phyloP scores from a whole-genome alignment of 371 early-diverging fungal genomes.

The Mortierella sp. region DNA sequence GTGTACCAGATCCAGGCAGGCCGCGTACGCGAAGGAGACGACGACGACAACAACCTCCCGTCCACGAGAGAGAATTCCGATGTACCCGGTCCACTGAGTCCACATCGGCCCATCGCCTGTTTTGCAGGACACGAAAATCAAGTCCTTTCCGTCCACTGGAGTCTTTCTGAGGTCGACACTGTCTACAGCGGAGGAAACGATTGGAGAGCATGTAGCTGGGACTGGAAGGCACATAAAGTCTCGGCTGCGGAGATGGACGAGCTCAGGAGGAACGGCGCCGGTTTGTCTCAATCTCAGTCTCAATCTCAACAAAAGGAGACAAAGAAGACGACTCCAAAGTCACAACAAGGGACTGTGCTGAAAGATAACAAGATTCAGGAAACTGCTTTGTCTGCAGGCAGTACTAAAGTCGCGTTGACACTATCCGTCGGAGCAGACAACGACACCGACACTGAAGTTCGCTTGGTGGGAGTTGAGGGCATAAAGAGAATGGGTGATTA shows the following conservation, averaged over 20 bases:
- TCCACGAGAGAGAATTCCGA: too few species aligned
- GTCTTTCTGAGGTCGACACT: slow-evolving; percentile 28
- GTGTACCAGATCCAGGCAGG: slow-evolving; percentile 19
- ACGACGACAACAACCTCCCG: too few species aligned
- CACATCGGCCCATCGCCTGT: slow-evolving; percentile 16
- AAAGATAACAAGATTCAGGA: too few species aligned
- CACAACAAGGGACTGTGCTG: not conserved
- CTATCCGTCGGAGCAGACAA: too few species aligned
- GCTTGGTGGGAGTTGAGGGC: too few species aligned
- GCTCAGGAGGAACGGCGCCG: not conserved
- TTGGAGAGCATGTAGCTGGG: slow-evolving; percentile 43
- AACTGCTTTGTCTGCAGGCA: too few species aligned
- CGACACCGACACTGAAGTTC: too few species aligned
- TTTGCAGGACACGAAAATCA: slow-evolving; percentile 16
- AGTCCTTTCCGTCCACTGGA: slow-evolving; percentile 38
- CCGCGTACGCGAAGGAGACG: not conserved
- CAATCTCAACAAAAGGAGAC: not conserved
- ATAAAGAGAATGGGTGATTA: too few species aligned
- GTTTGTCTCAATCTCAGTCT: too few species aligned
- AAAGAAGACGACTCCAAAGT: not conserved
- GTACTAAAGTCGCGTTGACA: too few species aligned
- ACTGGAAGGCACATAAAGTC: slow-evolving; percentile 21
- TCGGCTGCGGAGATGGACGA: slow-evolving; percentile 1
- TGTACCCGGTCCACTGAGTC: too few species aligned
- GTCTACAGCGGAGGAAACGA: slow-evolving; percentile 50